These are phyloP conservation scores for Ustilago lituana DNA, from an alignment of 1,284 basidiomycete genomes.

Conservation along the genomic window DNA sequence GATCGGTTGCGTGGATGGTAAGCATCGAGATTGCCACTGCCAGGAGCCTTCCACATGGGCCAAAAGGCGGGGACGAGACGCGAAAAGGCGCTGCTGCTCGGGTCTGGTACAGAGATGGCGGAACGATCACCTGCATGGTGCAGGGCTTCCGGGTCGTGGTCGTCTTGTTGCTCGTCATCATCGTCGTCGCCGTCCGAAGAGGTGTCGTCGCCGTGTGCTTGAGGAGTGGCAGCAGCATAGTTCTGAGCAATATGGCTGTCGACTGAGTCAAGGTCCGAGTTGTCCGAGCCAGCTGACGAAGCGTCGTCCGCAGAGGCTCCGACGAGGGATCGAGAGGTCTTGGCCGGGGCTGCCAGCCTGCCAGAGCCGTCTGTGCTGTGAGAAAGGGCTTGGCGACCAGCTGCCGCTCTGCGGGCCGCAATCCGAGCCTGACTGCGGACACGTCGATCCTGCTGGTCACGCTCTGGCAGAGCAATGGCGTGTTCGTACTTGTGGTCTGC, in stretches of 20 bases:
- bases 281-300: conserved; percentile 54
- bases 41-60: conserved; percentile 64
- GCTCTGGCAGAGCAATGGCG: conserved; percentile 42
- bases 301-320: conserved; percentile 29
- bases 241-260: conserved; percentile 63
- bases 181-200: conserved; percentile 31
- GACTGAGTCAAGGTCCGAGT: conserved; percentile 62
- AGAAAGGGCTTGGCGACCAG: conserved; percentile 10
- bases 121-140: conserved; percentile 5
- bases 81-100: conserved; percentile 58
- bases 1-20: conserved; percentile 2
- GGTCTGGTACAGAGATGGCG: conserved; percentile 24
- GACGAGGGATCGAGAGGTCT: conserved; percentile 8
- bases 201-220: conserved; percentile 12
- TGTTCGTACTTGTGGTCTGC: conserved; percentile 77
- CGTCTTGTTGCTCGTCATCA: conserved; percentile 15
- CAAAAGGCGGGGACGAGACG: conserved; percentile 59
- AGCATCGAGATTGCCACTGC: conserved; percentile 1
- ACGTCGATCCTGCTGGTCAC: conserved; percentile 17
- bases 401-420: conserved; percentile 32
- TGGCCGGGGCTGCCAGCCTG: conserved; percentile 16
- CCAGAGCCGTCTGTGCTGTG: conserved; percentile 7
- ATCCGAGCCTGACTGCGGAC: conserved; percentile 29
- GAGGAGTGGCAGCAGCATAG: conserved; percentile 38
- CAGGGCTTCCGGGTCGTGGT: conserved; percentile 23